These are phyloP conservation scores for Kondoa subrosea DNA, from an alignment of 768 basidiomycete species.

Conservation along the genomic window DNA sequence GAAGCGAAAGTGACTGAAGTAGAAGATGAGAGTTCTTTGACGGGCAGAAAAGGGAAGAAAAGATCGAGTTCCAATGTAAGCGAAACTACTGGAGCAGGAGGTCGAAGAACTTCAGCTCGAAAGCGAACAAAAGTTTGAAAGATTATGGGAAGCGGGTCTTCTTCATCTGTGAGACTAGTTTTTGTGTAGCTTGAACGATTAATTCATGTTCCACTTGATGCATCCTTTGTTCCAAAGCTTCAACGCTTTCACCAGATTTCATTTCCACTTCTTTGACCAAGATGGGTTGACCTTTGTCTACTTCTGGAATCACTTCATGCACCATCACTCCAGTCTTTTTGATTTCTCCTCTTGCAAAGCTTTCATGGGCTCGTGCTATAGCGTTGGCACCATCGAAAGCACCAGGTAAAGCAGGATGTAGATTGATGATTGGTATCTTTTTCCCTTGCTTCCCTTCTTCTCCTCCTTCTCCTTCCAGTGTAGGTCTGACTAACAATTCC, in stretches of 20 bases:
- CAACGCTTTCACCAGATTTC: constrained; percentile 50
- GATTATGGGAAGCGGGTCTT: background rate
- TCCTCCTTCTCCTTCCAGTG: constrained; percentile 8
- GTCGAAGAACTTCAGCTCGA: background rate
- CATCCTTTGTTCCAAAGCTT: constrained; percentile 56
- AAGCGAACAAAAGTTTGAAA: background rate
- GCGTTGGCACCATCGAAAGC: constrained; percentile 85
- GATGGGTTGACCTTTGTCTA: constrained; percentile 79
- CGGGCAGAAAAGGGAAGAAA: background rate
- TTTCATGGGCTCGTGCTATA: constrained; percentile 72
- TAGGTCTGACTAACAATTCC: constrained; percentile 37
- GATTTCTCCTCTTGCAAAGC: constrained; percentile 65
- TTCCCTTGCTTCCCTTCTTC: constrained; percentile 8
- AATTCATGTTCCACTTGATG: constrained; percentile 75
- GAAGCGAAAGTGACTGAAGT: background rate
- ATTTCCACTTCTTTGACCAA: constrained; percentile 64
- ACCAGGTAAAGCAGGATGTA: constrained; percentile 89
- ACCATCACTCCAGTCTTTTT: constrained; percentile 72
- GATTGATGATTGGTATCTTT: constrained; percentile 72
- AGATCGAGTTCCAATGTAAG: background rate
- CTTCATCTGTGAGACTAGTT: background rate
- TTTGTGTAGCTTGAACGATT: constrained; percentile 65
- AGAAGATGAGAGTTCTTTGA: background rate
- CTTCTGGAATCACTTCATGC: constrained; percentile 78
- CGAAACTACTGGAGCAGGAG: too few relatives aligned